A percentile compares a stretch with the other conserved stretches of the same genome.
phyloP scores from a whole-genome alignment of 106 monocot species.

The Acorus calamus region DNA sequence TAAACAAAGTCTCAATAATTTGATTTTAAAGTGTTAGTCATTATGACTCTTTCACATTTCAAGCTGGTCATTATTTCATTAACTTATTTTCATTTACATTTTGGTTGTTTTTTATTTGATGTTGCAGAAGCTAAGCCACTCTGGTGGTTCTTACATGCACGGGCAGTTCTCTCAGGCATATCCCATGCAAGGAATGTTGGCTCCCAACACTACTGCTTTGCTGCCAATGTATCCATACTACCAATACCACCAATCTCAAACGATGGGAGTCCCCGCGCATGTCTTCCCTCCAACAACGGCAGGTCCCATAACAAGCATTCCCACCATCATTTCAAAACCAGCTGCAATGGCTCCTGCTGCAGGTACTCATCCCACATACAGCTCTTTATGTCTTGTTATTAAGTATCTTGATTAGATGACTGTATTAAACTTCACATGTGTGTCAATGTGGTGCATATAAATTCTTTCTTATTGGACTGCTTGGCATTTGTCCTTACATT shows the following conservation, averaged over 20 bases:
- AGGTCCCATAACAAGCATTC: conserved; percentile 13
- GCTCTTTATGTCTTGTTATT: neutral
- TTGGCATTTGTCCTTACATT: too few species aligned
- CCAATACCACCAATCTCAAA: conserved; percentile 35
- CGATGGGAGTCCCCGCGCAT: conserved; percentile 32
- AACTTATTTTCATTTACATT: neutral
- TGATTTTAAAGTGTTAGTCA: too few species aligned
- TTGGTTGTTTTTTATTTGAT: neutral
- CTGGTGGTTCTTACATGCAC: conserved; percentile 6
- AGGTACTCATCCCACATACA: conserved; percentile 14
- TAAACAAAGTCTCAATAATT: too few species aligned
- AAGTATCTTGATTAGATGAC: too few species aligned
- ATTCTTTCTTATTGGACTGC: too few species aligned
- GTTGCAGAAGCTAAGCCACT: conserved; percentile 21
- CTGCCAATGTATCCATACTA: conserved; percentile 35
- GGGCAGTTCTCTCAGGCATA: conserved; percentile 24
- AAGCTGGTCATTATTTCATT: too few species aligned
- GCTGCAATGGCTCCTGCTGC: conserved; percentile 19
- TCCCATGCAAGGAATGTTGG: conserved; percentile 18
- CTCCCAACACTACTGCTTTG: conserved; percentile 14
- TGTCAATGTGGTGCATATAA: too few species aligned
- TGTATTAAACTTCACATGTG: too few species aligned
- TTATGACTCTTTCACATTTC: too few species aligned
- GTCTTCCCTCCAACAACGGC: conserved; percentile 29
- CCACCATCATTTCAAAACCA: conserved; percentile 47